Percentiles rank a stretch among this genome's conserved stretches.
Evolutionary conservation across 805 yeast species (phyloP).

Genomic region (Saitoella complicata): DNA sequence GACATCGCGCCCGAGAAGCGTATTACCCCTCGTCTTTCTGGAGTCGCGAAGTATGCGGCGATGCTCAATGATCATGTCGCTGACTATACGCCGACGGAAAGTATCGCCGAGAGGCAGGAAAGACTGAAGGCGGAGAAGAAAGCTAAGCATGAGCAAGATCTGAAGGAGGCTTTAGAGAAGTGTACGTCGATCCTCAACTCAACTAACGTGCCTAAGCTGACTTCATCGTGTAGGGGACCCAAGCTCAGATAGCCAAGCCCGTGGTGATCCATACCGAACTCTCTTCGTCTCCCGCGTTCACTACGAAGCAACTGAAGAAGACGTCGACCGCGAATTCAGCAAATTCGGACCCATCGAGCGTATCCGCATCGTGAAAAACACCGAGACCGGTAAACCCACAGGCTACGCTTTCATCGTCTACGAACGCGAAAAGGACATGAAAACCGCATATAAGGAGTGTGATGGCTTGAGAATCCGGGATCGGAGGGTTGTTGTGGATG

Average conservation of each 20-base stretch:
- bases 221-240: slow-evolving; percentile 32
- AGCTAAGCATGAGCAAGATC: slow-evolving; percentile 16
- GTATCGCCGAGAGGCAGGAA: slow-evolving; percentile 15
- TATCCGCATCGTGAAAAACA: slow-evolving; percentile 40
- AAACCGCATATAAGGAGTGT: slow-evolving; percentile 42
- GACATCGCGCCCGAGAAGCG: slow-evolving; percentile 37
- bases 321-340: slow-evolving; percentile 44
- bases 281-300: slow-evolving; percentile 62
- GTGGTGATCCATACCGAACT: slow-evolving; percentile 63
- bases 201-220: no score
- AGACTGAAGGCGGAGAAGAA: slow-evolving; percentile 17
- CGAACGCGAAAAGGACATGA: slow-evolving; percentile 42
- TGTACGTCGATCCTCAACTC: no score
- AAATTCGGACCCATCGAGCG: slow-evolving; percentile 58
- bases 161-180: slow-evolving; percentile 23
- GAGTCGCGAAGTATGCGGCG: slow-evolving; percentile 25
- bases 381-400: slow-evolving; percentile 35
- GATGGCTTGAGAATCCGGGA: slow-evolving; percentile 37
- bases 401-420: slow-evolving; percentile 80
- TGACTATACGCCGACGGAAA: slow-evolving; percentile 21
- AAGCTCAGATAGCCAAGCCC: slow-evolving; percentile 35
- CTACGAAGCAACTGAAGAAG: slow-evolving; percentile 48
- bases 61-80: slow-evolving; percentile 18
- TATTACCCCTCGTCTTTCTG: slow-evolving; percentile 30
- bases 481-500: slow-evolving; percentile 31